Percentiles rank a stretch among this genome's conserved stretches.
Evolutionary conservation across 2,329 filamentous ascomycete species (phyloP).

Genomic region (Akanthomyces uredinophilus): DNA sequence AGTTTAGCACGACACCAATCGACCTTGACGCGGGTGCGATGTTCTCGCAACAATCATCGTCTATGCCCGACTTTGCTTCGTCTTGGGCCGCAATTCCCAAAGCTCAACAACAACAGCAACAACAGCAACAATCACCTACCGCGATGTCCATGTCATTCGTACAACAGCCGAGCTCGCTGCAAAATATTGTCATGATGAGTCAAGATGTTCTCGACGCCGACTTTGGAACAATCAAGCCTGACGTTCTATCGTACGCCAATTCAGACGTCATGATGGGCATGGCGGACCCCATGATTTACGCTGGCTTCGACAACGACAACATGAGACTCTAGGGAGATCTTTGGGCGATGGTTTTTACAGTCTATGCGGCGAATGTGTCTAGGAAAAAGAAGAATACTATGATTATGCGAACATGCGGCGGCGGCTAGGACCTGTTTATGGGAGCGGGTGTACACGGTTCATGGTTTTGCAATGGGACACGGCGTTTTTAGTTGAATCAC

Average conservation of each 20-base stretch:
- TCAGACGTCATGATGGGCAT: conserved; percentile 53
- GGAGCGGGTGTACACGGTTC: neutral
- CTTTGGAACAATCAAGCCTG: conserved; percentile 51
- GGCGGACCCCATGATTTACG: conserved; percentile 55
- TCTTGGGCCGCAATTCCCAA: conserved; percentile 29
- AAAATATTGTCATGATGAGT: conserved; percentile 42
- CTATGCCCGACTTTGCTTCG: conserved; percentile 25
- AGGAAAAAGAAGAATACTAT: neutral
- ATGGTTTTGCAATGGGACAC: neutral
- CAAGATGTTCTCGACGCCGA: conserved; percentile 48
- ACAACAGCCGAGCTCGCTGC: conserved; percentile 37
- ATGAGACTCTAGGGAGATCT: conserved; percentile 33
- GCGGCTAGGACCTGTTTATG: neutral
- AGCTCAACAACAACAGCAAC: conserved; percentile 18
- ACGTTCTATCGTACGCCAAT: conserved; percentile 47
- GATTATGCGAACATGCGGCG: neutral
- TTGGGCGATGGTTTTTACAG: neutral
- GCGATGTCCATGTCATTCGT: conserved; percentile 35
- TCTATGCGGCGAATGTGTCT: neutral
- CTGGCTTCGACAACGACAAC: conserved; percentile 43
- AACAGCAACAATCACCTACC: neutral
- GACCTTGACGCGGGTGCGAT: conserved; percentile 30
- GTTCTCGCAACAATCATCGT: conserved; percentile 33
- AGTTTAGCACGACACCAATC: conserved; percentile 30
- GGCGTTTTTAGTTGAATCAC: neutral